A percentile compares a stretch with the other conserved stretches of the same genome.
These are phyloP conservation scores for Entamoeba invadens DNA, from an alignment of 208 protist species.

Conservation along the genomic window DNA sequence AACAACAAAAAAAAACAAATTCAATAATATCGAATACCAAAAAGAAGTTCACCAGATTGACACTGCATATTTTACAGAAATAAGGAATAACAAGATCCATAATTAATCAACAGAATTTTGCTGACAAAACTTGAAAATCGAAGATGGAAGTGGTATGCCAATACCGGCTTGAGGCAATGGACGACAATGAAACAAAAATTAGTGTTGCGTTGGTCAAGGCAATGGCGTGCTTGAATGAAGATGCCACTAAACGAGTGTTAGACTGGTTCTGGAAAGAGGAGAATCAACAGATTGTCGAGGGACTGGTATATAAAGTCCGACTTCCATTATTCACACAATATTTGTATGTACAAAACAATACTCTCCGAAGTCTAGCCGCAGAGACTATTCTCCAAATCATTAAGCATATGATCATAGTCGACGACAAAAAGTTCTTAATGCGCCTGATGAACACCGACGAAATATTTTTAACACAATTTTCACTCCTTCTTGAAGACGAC, in stretches of 20 bases:
- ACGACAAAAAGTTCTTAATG: background rate
- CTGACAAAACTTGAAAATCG: background rate
- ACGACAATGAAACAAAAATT: background rate
- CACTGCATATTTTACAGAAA: no score
- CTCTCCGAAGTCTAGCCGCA: background rate
- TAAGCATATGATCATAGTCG: background rate
- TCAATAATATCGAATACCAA: no score
- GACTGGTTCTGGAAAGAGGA: background rate
- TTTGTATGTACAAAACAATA: background rate
- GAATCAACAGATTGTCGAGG: background rate
- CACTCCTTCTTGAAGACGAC: background rate
- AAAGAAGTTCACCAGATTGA: no score
- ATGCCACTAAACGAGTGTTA: background rate
- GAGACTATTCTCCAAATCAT: background rate
- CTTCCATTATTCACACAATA: background rate
- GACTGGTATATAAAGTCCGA: background rate
- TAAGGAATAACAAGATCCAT: no score
- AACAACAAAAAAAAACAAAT: no score
- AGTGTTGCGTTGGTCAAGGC: background rate
- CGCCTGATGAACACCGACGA: background rate
- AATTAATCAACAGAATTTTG: no score
- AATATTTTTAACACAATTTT: background rate
- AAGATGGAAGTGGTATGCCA: background rate
- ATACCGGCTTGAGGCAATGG: background rate
- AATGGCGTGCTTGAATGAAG: background rate